phyloP scores from a whole-genome alignment of 2,329 filamentous ascomycete species.

The Zopfia rhizophila region DNA sequence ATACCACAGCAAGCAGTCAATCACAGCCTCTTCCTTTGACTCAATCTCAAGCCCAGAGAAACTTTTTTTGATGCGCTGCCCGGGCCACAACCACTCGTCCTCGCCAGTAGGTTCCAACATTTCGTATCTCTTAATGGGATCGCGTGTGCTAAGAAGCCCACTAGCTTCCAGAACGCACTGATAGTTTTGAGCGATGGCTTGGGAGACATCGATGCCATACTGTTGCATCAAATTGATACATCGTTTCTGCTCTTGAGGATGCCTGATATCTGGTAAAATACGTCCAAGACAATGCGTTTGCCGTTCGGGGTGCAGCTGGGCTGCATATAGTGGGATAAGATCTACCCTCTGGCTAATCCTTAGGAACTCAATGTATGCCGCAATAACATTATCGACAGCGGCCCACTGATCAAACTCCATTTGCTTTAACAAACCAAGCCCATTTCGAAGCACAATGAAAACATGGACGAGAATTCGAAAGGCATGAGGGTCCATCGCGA shows the following conservation, averaged over 20 bases:
- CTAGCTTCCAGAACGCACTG: slow-evolving; percentile 48
- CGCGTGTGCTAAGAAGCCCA: slow-evolving; percentile 39
- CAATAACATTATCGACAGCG: slow-evolving; percentile 78
- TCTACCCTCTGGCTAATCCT: slow-evolving; percentile 77
- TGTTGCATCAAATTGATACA: slow-evolving; percentile 80
- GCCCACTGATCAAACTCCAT: slow-evolving; percentile 37
- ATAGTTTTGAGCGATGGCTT: slow-evolving; percentile 78
- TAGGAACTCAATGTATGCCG: slow-evolving; percentile 83
- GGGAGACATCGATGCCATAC: slow-evolving; percentile 75
- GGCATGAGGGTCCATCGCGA: slow-evolving; percentile 55
- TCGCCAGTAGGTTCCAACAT: slow-evolving; percentile 63
- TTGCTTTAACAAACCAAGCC: slow-evolving; percentile 56
- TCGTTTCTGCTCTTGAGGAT: slow-evolving; percentile 70
- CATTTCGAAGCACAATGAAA: slow-evolving; percentile 70
- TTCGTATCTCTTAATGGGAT: slow-evolving; percentile 46
- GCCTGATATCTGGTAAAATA: slow-evolving; percentile 78
- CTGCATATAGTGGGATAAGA: slow-evolving; percentile 87
- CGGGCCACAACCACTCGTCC: slow-evolving; percentile 59
- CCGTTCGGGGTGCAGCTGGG: slow-evolving; percentile 73
- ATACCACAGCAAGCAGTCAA: slow-evolving; percentile 87
- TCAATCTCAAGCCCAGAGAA: slow-evolving; percentile 70
- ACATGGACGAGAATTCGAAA: slow-evolving; percentile 63
- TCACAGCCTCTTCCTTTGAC: slow-evolving; percentile 74
- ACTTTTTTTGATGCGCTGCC: slow-evolving; percentile 73
- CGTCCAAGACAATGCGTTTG: slow-evolving; percentile 77